A percentile compares a stretch with the other conserved stretches of the same genome.
Evolutionary conservation across 2,329 filamentous ascomycete genomes (phyloP).

Genomic region (Fusarium cyanostomum): DNA sequence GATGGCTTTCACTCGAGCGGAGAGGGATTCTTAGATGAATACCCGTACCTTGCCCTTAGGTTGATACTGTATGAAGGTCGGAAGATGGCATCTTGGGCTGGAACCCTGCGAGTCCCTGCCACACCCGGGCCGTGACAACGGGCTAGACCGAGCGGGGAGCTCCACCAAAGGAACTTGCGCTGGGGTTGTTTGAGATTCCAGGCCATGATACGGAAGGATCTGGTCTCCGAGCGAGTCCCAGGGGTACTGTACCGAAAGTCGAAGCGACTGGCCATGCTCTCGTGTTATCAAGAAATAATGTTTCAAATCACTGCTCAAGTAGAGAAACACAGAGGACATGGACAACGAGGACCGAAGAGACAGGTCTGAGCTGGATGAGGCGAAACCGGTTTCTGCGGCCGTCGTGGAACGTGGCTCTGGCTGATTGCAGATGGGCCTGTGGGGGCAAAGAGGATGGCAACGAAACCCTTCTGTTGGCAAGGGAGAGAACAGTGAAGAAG

Average conservation of each 20-base stretch:
- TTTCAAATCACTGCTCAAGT: background rate
- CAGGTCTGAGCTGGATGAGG: slow-evolving; percentile 20
- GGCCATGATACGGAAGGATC: slow-evolving; percentile 16
- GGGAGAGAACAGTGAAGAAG: background rate
- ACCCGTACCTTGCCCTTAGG: background rate
- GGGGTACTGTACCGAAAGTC: background rate
- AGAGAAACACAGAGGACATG: background rate
- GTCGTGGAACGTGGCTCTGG: slow-evolving; percentile 34
- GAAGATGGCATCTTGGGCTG: slow-evolving; percentile 17
- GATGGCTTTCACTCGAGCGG: background rate
- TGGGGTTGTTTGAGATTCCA: slow-evolving; percentile 14
- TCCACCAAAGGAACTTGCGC: slow-evolving; percentile 27
- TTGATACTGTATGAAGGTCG: background rate
- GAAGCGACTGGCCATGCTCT: background rate
- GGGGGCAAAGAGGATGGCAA: slow-evolving; percentile 17
- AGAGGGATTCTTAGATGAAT: background rate
- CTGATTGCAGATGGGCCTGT: slow-evolving; percentile 36
- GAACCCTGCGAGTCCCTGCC: slow-evolving; percentile 18
- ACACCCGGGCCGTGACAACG: slow-evolving; percentile 24
- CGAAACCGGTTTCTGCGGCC: slow-evolving; percentile 36
- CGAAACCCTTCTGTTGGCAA: slow-evolving; percentile 21
- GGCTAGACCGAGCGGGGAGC: slow-evolving; percentile 38
- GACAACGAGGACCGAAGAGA: background rate
- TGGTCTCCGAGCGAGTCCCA: background rate
- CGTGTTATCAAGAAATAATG: background rate